Evolutionary conservation across 1,284 basidiomycete species (phyloP), one percentile per base, ranked within the genome.

Genomic region (Waitea zeae): DNA sequence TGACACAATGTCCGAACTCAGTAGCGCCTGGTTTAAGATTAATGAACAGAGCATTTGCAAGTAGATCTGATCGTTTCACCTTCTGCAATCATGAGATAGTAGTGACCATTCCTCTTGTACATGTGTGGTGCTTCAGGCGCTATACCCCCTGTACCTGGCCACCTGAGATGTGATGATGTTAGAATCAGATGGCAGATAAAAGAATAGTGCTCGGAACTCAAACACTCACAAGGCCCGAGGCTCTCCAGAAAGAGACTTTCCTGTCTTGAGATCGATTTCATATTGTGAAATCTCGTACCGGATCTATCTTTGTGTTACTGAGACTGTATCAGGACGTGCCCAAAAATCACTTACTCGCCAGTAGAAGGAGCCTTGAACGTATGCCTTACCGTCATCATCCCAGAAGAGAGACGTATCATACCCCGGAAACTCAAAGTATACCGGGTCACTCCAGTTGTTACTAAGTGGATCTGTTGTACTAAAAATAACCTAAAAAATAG

Each of bases 401-500:
- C 56, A 57, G 43, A 54, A 58, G 6, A 49, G 46, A 2, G 49
- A 53, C 1, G 51, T 50, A 34, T 58, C 56, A 38, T 57, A 58
- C 5, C 56, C 56, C 35, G 43, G 43, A 39, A 56, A 57, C 5
- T 37, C 15, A 41, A 57, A 58, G 34, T 52, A 50, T 12, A 52
- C 45, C 2, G 55, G 49, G 36, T 56, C 49, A 6, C 51, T 54
- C 56, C 56, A 57, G 9, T 48, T 46, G 24, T 45, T 41, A 4
- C 43, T 41, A 34, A 46, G 53, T 2, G 50, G 46, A 35, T 58
- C 44, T 13, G 39, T 43, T 13, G 46, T 49, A 20, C 46, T 49
- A 44, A 56, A 54, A 9, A 58, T 49, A n/a, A 56, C 39, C 56
- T 57, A 19, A 9, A n/a, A 32, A 20, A 28, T 20, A 22, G 28